These are phyloP conservation scores for Colletotrichum musicola DNA, from an alignment of 2,329 filamentous ascomycete genomes.

Conservation along the genomic window DNA sequence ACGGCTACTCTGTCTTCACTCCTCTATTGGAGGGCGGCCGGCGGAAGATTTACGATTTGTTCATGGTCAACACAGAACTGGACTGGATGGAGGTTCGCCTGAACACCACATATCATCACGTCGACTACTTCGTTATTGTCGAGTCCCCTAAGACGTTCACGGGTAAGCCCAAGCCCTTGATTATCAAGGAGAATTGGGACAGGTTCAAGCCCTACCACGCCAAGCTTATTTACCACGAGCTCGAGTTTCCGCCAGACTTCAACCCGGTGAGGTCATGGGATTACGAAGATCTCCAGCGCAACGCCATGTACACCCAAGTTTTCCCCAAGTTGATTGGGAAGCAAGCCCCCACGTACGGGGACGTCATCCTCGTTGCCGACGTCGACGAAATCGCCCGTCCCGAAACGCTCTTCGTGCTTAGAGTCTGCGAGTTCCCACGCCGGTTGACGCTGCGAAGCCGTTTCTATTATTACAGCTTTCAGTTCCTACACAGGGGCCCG, in stretches of 20 bases:
- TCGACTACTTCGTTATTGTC: slow-evolving; percentile 76
- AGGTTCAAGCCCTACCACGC: slow-evolving; percentile 65
- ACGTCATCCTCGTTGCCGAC: slow-evolving; percentile 71
- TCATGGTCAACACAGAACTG: slow-evolving; percentile 73
- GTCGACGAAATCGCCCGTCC: slow-evolving; percentile 72
- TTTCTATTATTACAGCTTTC: slow-evolving; percentile 71
- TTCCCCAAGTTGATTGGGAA: slow-evolving; percentile 60
- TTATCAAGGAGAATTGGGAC: slow-evolving; percentile 65
- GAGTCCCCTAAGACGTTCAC: slow-evolving; percentile 72
- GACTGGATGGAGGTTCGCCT: slow-evolving; percentile 76
- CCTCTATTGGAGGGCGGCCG: slow-evolving; percentile 42
- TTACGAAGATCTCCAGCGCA: slow-evolving; percentile 65
- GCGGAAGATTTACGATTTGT: slow-evolving; percentile 71
- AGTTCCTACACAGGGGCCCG: slow-evolving; percentile 57
- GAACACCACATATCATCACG: slow-evolving; percentile 66
- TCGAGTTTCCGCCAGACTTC: slow-evolving; percentile 29
- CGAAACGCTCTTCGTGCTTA: slow-evolving; percentile 60
- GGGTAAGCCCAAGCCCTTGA: slow-evolving; percentile 65
- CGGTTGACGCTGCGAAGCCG: slow-evolving; percentile 64
- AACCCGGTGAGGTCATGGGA: slow-evolving; percentile 55
- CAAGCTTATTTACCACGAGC: slow-evolving; percentile 70
- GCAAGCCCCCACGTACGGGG: slow-evolving; percentile 58
- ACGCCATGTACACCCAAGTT: slow-evolving; percentile 70
- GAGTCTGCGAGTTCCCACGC: slow-evolving; percentile 65
- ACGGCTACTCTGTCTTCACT: slow-evolving; percentile 48